A percentile compares a stretch with the other conserved stretches of the same genome.
Evolutionary conservation across 2,329 filamentous ascomycete species (phyloP).

Genomic region (Fusarium sp.): DNA sequence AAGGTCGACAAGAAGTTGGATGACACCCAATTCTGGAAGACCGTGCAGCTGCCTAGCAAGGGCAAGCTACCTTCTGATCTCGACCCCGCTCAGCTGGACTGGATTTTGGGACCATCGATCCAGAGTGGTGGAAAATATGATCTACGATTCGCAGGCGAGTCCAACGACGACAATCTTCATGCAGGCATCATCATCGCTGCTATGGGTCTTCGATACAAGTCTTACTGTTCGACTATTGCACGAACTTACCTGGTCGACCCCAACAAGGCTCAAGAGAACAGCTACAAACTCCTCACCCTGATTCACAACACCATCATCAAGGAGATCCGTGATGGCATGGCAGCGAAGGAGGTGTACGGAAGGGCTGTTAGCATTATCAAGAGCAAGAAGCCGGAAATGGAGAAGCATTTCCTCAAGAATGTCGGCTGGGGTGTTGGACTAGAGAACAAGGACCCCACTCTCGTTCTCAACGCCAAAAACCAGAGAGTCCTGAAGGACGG

Average conservation of each 20-base stretch:
- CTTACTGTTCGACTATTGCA: constrained; percentile 91
- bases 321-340: constrained; percentile 86
- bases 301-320: constrained; percentile 93
- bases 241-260: constrained; percentile 97
- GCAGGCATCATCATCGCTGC: constrained; percentile 93
- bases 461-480: constrained; percentile 90
- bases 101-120: constrained; percentile 89
- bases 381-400: constrained; percentile 92
- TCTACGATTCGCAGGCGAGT: constrained; percentile 79
- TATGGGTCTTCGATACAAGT: constrained; percentile 93
- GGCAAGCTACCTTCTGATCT: constrained; percentile 87
- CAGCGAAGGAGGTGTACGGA: constrained; percentile 89
- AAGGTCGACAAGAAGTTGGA: constrained; percentile 93
- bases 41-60: constrained; percentile 73
- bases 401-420: constrained; percentile 94
- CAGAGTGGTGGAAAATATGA: constrained; percentile 98
- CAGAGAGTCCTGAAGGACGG: constrained; percentile 86
- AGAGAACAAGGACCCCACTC: constrained; percentile 85
- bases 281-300: constrained; percentile 87
- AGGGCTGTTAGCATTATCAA: constrained; percentile 85
- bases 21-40: constrained; percentile 93
- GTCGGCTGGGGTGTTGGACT: constrained; percentile 93
- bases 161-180: constrained; percentile 85
- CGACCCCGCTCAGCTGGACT: constrained; percentile 89
- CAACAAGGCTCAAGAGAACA: constrained; percentile 93